phyloP scores from a whole-genome alignment of 2,329 filamentous ascomycete species.

The Epichloe sp. region DNA sequence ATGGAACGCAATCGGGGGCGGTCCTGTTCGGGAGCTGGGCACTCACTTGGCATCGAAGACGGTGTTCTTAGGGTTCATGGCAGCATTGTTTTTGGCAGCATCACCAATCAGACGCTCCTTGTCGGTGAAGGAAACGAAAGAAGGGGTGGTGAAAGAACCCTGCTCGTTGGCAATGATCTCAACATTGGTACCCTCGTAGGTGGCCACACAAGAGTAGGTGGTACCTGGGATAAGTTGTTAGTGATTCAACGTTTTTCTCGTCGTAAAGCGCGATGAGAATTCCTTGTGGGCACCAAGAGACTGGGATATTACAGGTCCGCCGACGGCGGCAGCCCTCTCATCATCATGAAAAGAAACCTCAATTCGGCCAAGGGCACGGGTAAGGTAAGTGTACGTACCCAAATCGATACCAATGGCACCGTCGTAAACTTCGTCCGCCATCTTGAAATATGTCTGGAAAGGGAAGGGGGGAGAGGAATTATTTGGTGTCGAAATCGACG shows the following conservation, averaged over 20 bases:
- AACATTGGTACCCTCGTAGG: conserved; percentile 98
- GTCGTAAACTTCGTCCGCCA: conserved; percentile 98
- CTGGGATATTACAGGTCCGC: neutral
- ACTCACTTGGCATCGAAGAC: conserved; percentile 98
- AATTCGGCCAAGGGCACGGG: neutral
- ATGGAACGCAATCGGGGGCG: neutral
- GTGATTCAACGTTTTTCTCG: neutral
- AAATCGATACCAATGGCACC: conserved; percentile 99
- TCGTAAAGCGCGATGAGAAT: neutral
- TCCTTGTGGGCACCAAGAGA: neutral
- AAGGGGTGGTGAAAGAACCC: conserved; percentile 97
- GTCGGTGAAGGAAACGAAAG: conserved; percentile 97
- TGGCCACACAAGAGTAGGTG: conserved; percentile 99
- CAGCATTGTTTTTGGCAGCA: conserved; percentile 99
- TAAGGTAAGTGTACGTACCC: conserved; percentile 46
- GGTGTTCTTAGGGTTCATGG: conserved; percentile 97
- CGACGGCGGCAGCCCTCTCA: neutral
- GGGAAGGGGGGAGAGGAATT: conserved; percentile 8
- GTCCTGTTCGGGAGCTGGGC: neutral
- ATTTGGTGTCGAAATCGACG: conserved; percentile 8
- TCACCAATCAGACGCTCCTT: conserved; percentile 99
- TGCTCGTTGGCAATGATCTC: conserved; percentile 99
- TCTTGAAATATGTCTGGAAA: conserved; percentile 36
- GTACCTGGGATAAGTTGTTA: conserved; percentile 51
- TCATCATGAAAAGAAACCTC: neutral